Conservation (phyloP, 176 grass and related monocot genomes). For the Juncus effusus region DNA sequence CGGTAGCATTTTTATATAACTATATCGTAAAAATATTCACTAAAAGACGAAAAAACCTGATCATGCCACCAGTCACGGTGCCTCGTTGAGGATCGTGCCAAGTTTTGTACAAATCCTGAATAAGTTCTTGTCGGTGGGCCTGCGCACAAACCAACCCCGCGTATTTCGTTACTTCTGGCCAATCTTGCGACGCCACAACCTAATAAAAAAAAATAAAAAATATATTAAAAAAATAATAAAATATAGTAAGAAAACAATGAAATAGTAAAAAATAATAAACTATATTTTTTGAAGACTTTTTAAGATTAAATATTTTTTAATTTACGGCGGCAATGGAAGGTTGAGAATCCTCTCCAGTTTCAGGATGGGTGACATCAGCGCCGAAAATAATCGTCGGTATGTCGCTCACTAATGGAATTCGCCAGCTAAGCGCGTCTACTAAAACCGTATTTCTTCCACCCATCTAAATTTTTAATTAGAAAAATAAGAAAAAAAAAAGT, state of each 20-base stretch:
- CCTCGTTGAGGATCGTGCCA: constrained; percentile 96
- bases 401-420: constrained; percentile 97
- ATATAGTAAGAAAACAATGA: background rate
- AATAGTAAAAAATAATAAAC: too few relatives aligned
- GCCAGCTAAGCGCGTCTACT: constrained; percentile 94
- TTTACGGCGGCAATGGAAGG: constrained; percentile 97
- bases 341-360: constrained; percentile 95
- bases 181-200: constrained; percentile 82
- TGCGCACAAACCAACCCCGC: constrained; percentile 68
- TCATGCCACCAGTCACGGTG: constrained; percentile 67
- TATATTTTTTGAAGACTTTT: too few relatives aligned
- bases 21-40: background rate
- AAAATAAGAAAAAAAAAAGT: constrained; percentile 2
- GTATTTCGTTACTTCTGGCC: constrained; percentile 76
- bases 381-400: constrained; percentile 99
- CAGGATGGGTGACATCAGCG: constrained; percentile 98
- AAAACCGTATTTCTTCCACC: constrained; percentile 98
- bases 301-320: background rate
- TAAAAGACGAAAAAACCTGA: constrained; percentile 42
- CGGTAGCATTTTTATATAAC: too few relatives aligned
- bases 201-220: constrained; percentile 13
- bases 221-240: background rate
- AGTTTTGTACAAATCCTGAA: constrained; percentile 96
- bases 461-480: constrained; percentile 59
- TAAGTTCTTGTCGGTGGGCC: constrained; percentile 63